Percentiles rank a stretch among this genome's conserved stretches.
These are phyloP conservation scores for Neurospora sp. DNA, from an alignment of 2,329 filamentous ascomycete genomes.

Conservation along the genomic window DNA sequence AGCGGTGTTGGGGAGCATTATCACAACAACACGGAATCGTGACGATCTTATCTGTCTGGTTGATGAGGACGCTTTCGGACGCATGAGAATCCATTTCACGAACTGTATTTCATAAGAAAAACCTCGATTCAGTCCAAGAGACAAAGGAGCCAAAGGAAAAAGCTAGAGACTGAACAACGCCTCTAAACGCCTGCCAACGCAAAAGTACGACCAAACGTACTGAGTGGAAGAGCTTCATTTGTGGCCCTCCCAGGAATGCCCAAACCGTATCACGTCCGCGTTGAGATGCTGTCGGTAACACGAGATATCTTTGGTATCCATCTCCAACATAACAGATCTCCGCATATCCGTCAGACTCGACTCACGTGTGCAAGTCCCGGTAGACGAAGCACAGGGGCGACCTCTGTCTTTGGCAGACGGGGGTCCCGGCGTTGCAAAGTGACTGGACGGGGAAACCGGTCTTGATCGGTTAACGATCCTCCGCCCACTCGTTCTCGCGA, in stretches of 20 bases:
- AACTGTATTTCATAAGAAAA: neutral
- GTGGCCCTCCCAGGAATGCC: neutral
- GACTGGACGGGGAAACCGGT: constrained; percentile 79
- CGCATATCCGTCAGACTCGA: neutral
- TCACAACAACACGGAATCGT: neutral
- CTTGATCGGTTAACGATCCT: constrained; percentile 64
- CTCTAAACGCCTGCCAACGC: neutral
- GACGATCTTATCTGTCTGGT: neutral
- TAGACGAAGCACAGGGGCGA: neutral
- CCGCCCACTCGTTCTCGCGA: constrained; percentile 84
- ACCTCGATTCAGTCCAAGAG: neutral
- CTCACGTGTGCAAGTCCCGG: neutral
- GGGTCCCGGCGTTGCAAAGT: constrained; percentile 84
- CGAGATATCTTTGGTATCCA: neutral
- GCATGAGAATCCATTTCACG: neutral
- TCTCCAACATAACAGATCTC: neutral
- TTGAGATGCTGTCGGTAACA: neutral
- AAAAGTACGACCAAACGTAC: neutral
- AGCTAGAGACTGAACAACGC: neutral
- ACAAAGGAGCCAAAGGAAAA: neutral
- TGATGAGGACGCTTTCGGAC: neutral
- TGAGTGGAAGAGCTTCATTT: neutral
- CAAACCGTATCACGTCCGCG: neutral
- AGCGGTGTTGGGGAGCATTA: neutral
- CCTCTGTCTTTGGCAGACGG: constrained; percentile 41